phyloP scores from a whole-genome alignment of 495 filamentous ascomycete genomes.

The Aeminium ludgeri region DNA sequence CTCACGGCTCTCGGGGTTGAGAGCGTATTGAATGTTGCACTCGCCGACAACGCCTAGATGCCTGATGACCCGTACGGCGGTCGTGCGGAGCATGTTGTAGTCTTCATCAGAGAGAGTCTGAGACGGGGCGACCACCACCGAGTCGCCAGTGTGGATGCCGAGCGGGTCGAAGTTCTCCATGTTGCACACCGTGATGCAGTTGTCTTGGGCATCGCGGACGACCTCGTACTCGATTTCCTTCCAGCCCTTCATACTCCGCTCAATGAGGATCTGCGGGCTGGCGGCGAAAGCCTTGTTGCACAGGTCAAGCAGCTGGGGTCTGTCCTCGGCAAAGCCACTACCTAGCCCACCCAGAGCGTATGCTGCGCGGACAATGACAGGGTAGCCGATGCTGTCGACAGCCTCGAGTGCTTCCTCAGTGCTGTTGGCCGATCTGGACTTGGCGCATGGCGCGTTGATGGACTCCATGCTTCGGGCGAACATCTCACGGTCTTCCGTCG shows the following conservation, averaged over 20 bases:
- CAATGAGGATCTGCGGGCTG: conserved; percentile 89
- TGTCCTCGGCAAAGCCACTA: conserved; percentile 86
- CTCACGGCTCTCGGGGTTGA: conserved; percentile 86
- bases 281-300: conserved; percentile 89
- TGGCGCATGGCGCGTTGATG: conserved; percentile 93
- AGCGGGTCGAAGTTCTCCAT: conserved; percentile 99
- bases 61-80: conserved; percentile 88
- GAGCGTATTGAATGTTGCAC: conserved; percentile 95
- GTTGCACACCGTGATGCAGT: conserved; percentile 98
- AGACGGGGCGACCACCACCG: conserved; percentile 87
- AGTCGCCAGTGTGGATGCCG: conserved; percentile 92
- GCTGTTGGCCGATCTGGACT: conserved; percentile 78
- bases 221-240: conserved; percentile 98
- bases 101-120: conserved; percentile 94
- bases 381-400: conserved; percentile 80
- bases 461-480: conserved; percentile 98
- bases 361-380: conserved; percentile 91
- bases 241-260: conserved; percentile 99
- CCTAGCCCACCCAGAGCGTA: conserved; percentile 92
- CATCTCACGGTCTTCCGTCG: conserved; percentile 90
- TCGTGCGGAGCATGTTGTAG: conserved; percentile 95
- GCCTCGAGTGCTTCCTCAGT: conserved; percentile 70
- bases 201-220: conserved; percentile 81
- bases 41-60: conserved; percentile 93
- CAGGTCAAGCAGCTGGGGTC: conserved; percentile 71